Percentiles rank a stretch among this genome's conserved stretches.
Conservation (phyloP, 768 basidiomycete genomes). For the Pulveroboletus sp. region DNA sequence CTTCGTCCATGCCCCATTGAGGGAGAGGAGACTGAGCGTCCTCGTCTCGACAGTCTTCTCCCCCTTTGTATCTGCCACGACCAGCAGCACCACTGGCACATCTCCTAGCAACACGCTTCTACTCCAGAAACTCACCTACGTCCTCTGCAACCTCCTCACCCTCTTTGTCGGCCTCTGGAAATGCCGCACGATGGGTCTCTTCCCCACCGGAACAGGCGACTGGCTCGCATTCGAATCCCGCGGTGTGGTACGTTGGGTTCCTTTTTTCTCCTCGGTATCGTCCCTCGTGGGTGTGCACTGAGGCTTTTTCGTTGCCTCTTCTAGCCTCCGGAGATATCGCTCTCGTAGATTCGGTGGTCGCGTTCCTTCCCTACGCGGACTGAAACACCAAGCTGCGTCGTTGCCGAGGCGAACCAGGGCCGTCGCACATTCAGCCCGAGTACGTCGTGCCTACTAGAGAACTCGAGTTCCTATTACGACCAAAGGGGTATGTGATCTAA, state of each 20-base stretch:
- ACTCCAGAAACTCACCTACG: slow-evolving; percentile 65
- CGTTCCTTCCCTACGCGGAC: background rate
- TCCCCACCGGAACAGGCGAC: slow-evolving; percentile 88
- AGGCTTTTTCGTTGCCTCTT: background rate
- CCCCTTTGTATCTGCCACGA: slow-evolving; percentile 51
- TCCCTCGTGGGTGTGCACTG: background rate
- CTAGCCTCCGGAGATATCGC: slow-evolving; percentile 44
- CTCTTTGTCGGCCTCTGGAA: slow-evolving; percentile 88
- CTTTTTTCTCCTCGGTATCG: background rate
- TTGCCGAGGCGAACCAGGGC: background rate
- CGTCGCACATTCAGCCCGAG: slow-evolving; percentile 3
- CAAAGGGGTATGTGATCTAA: slow-evolving; percentile 18
- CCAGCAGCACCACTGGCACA: slow-evolving; percentile 6
- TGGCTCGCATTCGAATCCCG: slow-evolving; percentile 93
- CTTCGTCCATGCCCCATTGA: background rate
- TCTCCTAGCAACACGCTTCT: slow-evolving; percentile 30
- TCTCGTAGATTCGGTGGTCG: slow-evolving; percentile 21
- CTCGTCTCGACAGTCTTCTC: slow-evolving; percentile 53
- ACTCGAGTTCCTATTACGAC: slow-evolving; percentile 17
- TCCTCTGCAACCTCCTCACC: slow-evolving; percentile 72
- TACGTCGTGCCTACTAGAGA: slow-evolving; percentile 10
- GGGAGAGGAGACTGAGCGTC: background rate
- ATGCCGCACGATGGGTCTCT: slow-evolving; percentile 85
- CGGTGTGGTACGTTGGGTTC: slow-evolving; percentile 42
- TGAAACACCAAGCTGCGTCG: too few species aligned